Percentiles rank a stretch among this genome's conserved stretches.
These are phyloP conservation scores for Dalbergia oliveri DNA, from an alignment of 306 rosid species.

Conservation along the genomic window DNA sequence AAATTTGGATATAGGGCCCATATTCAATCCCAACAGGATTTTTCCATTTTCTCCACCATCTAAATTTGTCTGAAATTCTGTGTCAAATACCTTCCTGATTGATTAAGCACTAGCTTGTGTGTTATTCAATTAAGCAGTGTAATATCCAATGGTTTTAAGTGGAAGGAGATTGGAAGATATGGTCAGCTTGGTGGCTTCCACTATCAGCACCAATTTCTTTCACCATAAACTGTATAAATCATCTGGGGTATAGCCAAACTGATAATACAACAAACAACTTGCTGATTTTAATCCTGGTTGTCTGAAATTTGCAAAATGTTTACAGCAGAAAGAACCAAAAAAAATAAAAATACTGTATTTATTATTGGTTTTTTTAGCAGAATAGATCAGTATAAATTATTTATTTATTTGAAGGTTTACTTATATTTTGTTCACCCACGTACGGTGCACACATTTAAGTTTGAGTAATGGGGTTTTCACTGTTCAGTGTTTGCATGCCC, in stretches of 20 bases:
- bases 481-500: slow-evolving; percentile 13
- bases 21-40: not conserved
- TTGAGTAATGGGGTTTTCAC: slow-evolving; percentile 17
- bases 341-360: not conserved
- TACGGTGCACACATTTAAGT: slow-evolving; percentile 8
- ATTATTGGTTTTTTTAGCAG: not conserved
- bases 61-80: slow-evolving; percentile 8
- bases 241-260: slow-evolving; percentile 15
- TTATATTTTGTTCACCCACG: not conserved
- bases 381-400: not conserved
- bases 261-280: not conserved
- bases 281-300: slow-evolving; percentile 7
- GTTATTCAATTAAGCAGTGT: slow-evolving; percentile 4
- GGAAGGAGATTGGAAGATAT: slow-evolving; percentile 27
- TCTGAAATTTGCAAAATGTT: not conserved
- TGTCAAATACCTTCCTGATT: slow-evolving; percentile 17
- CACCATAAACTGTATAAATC: not conserved
- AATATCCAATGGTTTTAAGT: slow-evolving; percentile 6
- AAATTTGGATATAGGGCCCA: not conserved
- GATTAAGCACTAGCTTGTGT: slow-evolving; percentile 3
- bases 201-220: not conserved
- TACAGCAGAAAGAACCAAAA: not conserved
- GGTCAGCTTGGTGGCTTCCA: slow-evolving; percentile 7
- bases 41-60: slow-evolving; percentile 5
- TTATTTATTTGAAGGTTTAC: slow-evolving; percentile 13